Evolutionary conservation across 805 yeast species (phyloP).

Genomic region (Pichia sporocuriosa): DNA sequence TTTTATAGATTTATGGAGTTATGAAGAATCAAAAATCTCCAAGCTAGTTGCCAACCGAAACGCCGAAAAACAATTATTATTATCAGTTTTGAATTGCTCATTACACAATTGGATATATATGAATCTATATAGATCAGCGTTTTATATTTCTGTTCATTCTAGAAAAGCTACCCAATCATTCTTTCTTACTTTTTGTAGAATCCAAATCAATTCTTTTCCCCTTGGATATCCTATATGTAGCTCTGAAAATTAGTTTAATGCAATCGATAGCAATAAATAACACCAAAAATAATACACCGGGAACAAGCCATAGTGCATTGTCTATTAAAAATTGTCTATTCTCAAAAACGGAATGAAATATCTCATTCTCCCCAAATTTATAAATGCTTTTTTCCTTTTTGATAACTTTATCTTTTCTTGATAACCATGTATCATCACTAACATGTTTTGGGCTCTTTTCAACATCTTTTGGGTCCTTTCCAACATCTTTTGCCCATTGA

Average conservation of each 20-base stretch:
- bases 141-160: neutral
- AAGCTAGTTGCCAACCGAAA: too few species aligned
- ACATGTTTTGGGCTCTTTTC: too few species aligned
- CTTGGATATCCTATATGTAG: too few species aligned
- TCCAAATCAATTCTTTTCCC: neutral
- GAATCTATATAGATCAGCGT: too few species aligned
- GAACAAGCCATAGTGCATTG: conserved; percentile 39
- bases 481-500: conserved; percentile 27
- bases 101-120: too few species aligned
- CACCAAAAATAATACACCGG: conserved; percentile 9
- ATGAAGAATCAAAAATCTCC: too few species aligned
- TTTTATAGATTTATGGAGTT: too few species aligned
- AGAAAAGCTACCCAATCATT: neutral
- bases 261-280: conserved; percentile 12
- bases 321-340: conserved; percentile 42
- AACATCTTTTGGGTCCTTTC: conserved; percentile 6
- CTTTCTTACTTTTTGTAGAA: neutral
- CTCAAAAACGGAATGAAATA: conserved; percentile 32
- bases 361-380: conserved; percentile 25
- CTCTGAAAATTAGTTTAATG: conserved; percentile 2
- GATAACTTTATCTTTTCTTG: conserved; percentile 20
- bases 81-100: too few species aligned
- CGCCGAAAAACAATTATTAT: too few species aligned
- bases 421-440: conserved; percentile 30
- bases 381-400: conserved; percentile 14